Conservation (phyloP, 2,329 filamentous ascomycete species). For the Thelonectria blattea region DNA sequence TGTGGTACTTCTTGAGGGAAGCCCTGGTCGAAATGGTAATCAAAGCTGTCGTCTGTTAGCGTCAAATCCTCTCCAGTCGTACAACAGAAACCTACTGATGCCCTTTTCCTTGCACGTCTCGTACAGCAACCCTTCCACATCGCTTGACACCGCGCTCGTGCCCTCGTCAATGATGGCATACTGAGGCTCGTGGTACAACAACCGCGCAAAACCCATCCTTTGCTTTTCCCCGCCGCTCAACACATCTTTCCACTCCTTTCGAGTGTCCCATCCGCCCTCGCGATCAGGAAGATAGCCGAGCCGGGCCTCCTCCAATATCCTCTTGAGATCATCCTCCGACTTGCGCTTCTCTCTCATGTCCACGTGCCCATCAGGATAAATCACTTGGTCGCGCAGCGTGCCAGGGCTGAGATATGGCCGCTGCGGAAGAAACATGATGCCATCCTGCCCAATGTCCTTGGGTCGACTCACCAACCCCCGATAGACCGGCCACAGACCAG, state of each 20-base stretch:
- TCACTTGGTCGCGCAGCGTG: constrained; percentile 94
- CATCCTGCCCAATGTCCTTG: constrained; percentile 79
- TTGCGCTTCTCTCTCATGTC: constrained; percentile 88
- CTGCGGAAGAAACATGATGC: constrained; percentile 98
- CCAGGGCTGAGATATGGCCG: constrained; percentile 90
- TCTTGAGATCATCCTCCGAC: constrained; percentile 78
- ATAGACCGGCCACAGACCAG: constrained; percentile 95
- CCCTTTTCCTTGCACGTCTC: constrained; percentile 91
- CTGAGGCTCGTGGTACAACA: constrained; percentile 92
- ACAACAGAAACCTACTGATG: constrained; percentile 71
- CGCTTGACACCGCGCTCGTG: constrained; percentile 90
- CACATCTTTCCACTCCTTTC: constrained; percentile 98
- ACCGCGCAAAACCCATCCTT: constrained; percentile 85
- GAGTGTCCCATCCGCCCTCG: constrained; percentile 95
- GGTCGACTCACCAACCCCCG: constrained; percentile 89
- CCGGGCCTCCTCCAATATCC: constrained; percentile 80
- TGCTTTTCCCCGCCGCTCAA: constrained; percentile 98
- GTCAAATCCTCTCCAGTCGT: neutral
- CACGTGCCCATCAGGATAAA: constrained; percentile 92
- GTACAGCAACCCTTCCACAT: constrained; percentile 93
- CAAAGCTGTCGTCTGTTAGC: constrained; percentile 62
- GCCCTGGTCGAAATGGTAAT: constrained; percentile 96
- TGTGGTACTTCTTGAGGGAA: constrained; percentile 95
- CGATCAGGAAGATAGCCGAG: constrained; percentile 89
- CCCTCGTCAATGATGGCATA: constrained; percentile 97